phyloP scores from a whole-genome alignment of 768 basidiomycete species.

The Solioccasus polychromus region DNA sequence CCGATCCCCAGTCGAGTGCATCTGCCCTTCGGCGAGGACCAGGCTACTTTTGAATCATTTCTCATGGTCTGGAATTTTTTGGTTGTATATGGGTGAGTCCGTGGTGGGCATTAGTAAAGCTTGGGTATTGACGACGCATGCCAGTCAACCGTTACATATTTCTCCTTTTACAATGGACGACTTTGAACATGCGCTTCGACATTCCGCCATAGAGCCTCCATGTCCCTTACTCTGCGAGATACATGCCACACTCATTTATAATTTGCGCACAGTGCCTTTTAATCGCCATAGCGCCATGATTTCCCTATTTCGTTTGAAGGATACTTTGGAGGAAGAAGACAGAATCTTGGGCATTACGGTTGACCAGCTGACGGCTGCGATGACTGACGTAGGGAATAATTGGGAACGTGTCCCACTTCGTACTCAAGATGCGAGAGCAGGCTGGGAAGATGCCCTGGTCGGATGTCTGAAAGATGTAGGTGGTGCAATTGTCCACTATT shows the following conservation, averaged over 20 bases:
- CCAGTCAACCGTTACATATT: constrained; percentile 81
- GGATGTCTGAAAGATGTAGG: constrained; percentile 89
- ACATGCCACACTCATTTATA: constrained; percentile 86
- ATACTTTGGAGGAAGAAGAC: constrained; percentile 42
- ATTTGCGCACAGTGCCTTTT: constrained; percentile 79
- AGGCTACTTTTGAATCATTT: constrained; percentile 75
- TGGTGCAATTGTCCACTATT: constrained; percentile 19
- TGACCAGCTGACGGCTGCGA: constrained; percentile 60
- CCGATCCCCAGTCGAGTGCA: constrained; percentile 60
- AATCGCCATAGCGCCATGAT: constrained; percentile 72
- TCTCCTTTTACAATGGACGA: constrained; percentile 93
- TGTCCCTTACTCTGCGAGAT: constrained; percentile 83
- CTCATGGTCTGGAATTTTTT: constrained; percentile 94
- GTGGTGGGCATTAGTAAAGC: background rate
- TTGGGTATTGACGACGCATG: constrained; percentile 7
- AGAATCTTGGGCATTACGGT: constrained; percentile 54
- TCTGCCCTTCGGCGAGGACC: constrained; percentile 67
- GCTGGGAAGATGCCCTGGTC: constrained; percentile 90
- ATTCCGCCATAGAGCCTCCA: constrained; percentile 62
- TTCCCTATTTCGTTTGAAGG: constrained; percentile 48
- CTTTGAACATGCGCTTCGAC: constrained; percentile 82
- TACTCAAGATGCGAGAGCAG: constrained; percentile 68
- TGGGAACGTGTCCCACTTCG: constrained; percentile 81
- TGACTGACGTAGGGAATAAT: constrained; percentile 81
- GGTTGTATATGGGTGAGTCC: constrained; percentile 83